Evolutionary conservation across 2,329 filamentous ascomycete species (phyloP).

Genomic region (Pseudocercospora eumusae): DNA sequence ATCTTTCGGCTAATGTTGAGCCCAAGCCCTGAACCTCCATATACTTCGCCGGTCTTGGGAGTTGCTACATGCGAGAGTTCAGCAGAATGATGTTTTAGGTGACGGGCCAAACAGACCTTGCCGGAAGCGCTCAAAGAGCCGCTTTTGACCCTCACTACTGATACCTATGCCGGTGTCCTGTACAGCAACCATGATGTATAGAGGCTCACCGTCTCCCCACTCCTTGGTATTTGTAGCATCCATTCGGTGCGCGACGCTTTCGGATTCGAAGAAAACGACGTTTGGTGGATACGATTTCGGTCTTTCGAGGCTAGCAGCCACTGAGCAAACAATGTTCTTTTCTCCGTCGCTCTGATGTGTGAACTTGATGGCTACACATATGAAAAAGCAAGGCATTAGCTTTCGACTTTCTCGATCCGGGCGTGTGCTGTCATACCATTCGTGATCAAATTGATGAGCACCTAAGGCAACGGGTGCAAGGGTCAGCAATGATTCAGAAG

Average conservation of each 20-base stretch:
- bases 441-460: slow-evolving; percentile 37
- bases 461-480: slow-evolving; percentile 22
- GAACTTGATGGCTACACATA: slow-evolving; percentile 38
- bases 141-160: slow-evolving; percentile 43
- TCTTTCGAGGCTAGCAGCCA: slow-evolving; percentile 35
- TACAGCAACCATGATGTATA: slow-evolving; percentile 50
- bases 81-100: background rate
- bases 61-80: slow-evolving; percentile 22
- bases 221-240: slow-evolving; percentile 46
- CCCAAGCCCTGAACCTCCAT: slow-evolving; percentile 49
- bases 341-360: slow-evolving; percentile 32
- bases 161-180: slow-evolving; percentile 50
- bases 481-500: too few species aligned
- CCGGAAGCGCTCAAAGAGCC: slow-evolving; percentile 48
- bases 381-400: background rate
- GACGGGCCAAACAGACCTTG: slow-evolving; percentile 26
- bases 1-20: slow-evolving; percentile 51
- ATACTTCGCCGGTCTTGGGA: slow-evolving; percentile 41
- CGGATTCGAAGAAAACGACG: slow-evolving; percentile 47
- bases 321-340: slow-evolving; percentile 31
- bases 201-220: slow-evolving; percentile 44
- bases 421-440: slow-evolving; percentile 11
- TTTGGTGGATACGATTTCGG: slow-evolving; percentile 48
- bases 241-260: slow-evolving; percentile 42
- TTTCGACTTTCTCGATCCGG: background rate